These are phyloP conservation scores for Letharia lupina DNA, from an alignment of 495 filamentous ascomycete species.

Conservation along the genomic window DNA sequence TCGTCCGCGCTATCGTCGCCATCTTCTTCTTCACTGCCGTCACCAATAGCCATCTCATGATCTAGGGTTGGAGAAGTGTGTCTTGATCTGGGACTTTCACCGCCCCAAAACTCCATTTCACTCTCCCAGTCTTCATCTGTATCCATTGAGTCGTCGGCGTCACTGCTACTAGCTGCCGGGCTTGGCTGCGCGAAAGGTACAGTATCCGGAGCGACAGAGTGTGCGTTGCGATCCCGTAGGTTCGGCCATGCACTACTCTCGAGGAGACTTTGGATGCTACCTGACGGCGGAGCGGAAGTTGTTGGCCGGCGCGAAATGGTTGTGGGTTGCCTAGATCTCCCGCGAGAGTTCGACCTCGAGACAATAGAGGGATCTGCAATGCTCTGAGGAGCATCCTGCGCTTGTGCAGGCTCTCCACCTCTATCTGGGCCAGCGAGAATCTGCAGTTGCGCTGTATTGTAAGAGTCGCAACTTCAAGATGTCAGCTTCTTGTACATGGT, in stretches of 20 bases:
- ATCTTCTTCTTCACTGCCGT: constrained; percentile 30
- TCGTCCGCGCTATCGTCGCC: constrained; percentile 32
- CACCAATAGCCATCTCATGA: constrained; percentile 30
- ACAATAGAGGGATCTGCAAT: constrained; percentile 15
- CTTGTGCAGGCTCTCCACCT: constrained; percentile 25
- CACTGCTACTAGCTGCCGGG: constrained; percentile 31
- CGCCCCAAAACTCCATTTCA: constrained; percentile 58
- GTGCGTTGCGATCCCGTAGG: constrained; percentile 33
- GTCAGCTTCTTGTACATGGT: constrained; percentile 21
- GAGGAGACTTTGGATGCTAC: constrained; percentile 7
- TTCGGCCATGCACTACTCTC: constrained; percentile 10
- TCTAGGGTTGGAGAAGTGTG: constrained; percentile 36
- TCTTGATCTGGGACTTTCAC: constrained; percentile 38
- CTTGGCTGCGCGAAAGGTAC: constrained; percentile 34
- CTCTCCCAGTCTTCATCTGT: constrained; percentile 39
- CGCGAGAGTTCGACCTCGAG: constrained; percentile 13
- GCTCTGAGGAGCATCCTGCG: constrained; percentile 26
- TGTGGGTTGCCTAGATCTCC: constrained; percentile 17
- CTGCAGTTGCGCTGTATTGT: constrained; percentile 71
- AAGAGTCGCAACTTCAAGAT: constrained; percentile 55
- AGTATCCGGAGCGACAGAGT: constrained; percentile 34
- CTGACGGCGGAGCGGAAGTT: constrained; percentile 25
- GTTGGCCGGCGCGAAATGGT: constrained; percentile 28
- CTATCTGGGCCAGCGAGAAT: constrained; percentile 42
- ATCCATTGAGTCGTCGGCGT: constrained; percentile 34